Conservation (phyloP, 2,329 filamentous ascomycete genomes). For the Stagonosporopsis chrysanthemi region DNA sequence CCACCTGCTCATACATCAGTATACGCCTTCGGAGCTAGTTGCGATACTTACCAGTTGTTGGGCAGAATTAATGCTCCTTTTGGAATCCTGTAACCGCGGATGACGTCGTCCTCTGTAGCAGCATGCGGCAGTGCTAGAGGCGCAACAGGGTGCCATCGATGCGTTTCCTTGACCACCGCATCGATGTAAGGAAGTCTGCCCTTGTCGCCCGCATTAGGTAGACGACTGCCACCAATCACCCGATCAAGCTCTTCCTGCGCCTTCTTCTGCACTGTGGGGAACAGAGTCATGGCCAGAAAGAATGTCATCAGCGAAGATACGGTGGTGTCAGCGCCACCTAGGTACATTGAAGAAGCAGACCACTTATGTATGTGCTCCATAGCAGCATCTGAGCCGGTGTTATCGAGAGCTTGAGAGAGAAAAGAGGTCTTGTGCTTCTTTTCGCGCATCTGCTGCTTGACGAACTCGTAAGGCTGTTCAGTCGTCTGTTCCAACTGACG, state of each 20-base stretch:
- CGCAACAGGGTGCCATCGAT: constrained; percentile 50
- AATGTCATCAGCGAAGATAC: constrained; percentile 55
- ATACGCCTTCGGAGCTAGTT: neutral
- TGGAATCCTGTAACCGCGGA: constrained; percentile 53
- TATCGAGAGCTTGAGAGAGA: constrained; percentile 51
- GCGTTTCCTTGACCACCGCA: constrained; percentile 52
- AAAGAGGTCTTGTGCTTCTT: constrained; percentile 49
- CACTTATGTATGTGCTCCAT: constrained; percentile 52
- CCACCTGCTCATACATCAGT: constrained; percentile 37
- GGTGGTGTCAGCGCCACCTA: constrained; percentile 57
- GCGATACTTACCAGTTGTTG: constrained; percentile 49
- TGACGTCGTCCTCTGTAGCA: constrained; percentile 45
- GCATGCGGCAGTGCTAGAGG: constrained; percentile 46
- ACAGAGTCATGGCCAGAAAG: constrained; percentile 61
- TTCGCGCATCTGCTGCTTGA: constrained; percentile 51
- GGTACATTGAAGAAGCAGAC: constrained; percentile 54
- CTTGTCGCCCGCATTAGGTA: constrained; percentile 59
- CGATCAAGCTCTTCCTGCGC: constrained; percentile 58
- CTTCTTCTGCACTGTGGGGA: constrained; percentile 57
- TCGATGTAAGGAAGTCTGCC: constrained; percentile 50
- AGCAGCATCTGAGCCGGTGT: constrained; percentile 38
- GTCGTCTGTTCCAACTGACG: constrained; percentile 40
- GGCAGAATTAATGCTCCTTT: constrained; percentile 50
- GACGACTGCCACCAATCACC: constrained; percentile 55
- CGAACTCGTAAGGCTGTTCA: constrained; percentile 55